phyloP scores from a whole-genome alignment of 371 early-diverging fungal genomes.

The Rhizopus arrhizus region DNA sequence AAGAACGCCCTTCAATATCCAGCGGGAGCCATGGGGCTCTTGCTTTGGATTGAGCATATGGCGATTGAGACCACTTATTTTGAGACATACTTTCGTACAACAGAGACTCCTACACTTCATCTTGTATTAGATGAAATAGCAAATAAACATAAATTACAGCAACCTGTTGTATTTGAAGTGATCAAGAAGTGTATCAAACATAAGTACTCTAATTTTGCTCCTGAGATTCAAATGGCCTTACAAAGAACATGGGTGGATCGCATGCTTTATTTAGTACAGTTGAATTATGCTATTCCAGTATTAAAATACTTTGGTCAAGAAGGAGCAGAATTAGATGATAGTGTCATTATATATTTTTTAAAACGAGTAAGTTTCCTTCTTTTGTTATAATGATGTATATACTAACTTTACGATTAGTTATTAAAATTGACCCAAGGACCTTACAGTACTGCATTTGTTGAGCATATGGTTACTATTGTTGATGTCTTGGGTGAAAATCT shows the following conservation, averaged over 20 bases:
- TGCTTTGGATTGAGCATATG: conserved; percentile 68
- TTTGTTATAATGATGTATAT: neutral
- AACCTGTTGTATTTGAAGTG: conserved; percentile 61
- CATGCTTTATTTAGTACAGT: conserved; percentile 64
- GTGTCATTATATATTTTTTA: conserved; percentile 61
- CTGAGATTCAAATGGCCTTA: conserved; percentile 61
- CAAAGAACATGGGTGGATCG: conserved; percentile 68
- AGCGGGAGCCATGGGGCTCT: conserved; percentile 57
- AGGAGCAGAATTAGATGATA: conserved; percentile 56
- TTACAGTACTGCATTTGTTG: conserved; percentile 49
- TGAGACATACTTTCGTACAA: conserved; percentile 66
- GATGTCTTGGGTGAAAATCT: conserved; percentile 49
- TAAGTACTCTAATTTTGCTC: conserved; percentile 48
- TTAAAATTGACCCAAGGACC: conserved; percentile 53
- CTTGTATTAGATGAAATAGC: conserved; percentile 73
- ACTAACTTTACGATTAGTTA: conserved; percentile 19
- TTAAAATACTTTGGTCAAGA: conserved; percentile 54
- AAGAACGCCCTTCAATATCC: conserved; percentile 41
- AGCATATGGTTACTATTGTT: conserved; percentile 51
- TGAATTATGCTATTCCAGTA: conserved; percentile 63
- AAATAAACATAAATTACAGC: conserved; percentile 64
- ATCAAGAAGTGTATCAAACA: conserved; percentile 46
- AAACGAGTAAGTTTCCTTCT: conserved; percentile 36
- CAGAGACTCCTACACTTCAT: conserved; percentile 61
- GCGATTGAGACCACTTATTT: conserved; percentile 63